Evolutionary conservation across 108 stramenopile genomes (phyloP).

Genomic region (Cyclotella atomus): DNA sequence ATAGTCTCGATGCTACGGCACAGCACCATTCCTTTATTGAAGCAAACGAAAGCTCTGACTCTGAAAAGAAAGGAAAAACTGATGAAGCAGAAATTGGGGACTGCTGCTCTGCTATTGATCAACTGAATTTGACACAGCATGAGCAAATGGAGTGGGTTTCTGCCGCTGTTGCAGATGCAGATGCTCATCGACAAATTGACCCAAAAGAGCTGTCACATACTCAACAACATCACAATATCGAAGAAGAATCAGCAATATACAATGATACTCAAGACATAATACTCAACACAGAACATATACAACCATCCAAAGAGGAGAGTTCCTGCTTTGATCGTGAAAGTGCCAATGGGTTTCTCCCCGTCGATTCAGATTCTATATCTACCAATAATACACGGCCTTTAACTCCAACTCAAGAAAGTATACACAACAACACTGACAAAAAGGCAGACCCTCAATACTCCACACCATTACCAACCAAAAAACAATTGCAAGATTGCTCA

Average conservation of each 20-base stretch:
- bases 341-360: background rate
- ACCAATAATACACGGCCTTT: background rate
- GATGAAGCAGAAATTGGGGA: background rate
- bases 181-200: background rate
- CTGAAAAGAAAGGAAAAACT: background rate
- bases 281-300: background rate
- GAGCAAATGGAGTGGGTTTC: background rate
- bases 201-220: background rate
- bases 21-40: no score
- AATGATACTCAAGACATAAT: background rate
- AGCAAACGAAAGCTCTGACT: background rate
- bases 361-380: background rate
- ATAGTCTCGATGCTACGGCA: no score
- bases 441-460: background rate
- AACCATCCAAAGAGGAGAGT: background rate
- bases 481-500: background rate
- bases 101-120: background rate
- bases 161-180: background rate
- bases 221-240: background rate
- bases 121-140: background rate
- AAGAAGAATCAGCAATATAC: background rate
- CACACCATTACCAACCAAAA: constrained; percentile 3
- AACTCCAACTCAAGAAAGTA: background rate
- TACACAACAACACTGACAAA: background rate
- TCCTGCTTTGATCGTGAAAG: background rate